Evolutionary conservation across 192 early-diverging fungal species (phyloP).

Genomic region (Podila verticillata): DNA sequence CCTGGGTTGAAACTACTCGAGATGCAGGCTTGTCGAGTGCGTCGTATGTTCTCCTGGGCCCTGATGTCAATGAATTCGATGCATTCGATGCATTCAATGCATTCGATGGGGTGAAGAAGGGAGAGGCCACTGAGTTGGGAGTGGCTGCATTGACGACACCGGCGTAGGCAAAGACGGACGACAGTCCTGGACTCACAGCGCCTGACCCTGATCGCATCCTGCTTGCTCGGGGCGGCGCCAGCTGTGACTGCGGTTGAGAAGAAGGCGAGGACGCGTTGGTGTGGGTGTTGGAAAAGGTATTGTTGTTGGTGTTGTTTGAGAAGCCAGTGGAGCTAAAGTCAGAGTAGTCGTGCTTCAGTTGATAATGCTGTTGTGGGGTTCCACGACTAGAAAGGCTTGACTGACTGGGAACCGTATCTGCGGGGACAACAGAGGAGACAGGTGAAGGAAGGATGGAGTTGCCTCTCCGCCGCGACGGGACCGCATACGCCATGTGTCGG

Average conservation of each 20-base stretch:
- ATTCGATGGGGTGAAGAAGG: not conserved
- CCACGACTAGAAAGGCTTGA: not conserved
- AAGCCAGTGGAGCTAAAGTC: not conserved
- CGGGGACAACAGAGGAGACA: not conserved
- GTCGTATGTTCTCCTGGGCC: not conserved
- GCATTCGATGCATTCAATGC: not conserved
- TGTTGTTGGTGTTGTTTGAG: not conserved
- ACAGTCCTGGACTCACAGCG: not conserved
- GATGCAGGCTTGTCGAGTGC: not conserved
- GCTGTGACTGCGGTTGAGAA: not conserved
- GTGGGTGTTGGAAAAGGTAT: not conserved
- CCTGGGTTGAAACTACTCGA: not conserved
- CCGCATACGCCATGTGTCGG: not conserved
- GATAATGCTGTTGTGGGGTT: not conserved
- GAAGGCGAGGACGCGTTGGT: not conserved
- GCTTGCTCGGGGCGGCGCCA: not conserved
- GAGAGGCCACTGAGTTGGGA: not conserved
- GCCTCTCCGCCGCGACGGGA: not conserved
- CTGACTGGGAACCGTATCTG: not conserved
- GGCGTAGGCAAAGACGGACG: not conserved
- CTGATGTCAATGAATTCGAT: not conserved
- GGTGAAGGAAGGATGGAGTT: not conserved
- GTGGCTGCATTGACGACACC: not conserved
- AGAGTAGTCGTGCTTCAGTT: not conserved
- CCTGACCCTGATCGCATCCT: constrained; percentile 2